phyloP scores from a whole-genome alignment of 2,329 filamentous ascomycete genomes.

The Diaporthe vaccinii region DNA sequence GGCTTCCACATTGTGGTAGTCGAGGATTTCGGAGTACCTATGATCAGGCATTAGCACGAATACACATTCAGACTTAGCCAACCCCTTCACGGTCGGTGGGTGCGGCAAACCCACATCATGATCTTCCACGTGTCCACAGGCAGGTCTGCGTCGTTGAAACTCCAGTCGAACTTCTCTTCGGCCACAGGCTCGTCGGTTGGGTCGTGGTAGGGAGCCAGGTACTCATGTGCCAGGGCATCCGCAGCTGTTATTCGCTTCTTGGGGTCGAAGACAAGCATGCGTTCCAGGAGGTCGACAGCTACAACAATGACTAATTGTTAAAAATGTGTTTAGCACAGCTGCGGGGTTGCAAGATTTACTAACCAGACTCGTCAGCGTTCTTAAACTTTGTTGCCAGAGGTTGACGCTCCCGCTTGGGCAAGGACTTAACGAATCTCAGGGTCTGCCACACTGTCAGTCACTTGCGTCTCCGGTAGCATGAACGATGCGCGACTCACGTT shows the following conservation, averaged over 20 bases:
- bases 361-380: conserved; percentile 90
- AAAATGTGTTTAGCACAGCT: background rate
- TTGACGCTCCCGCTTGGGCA: conserved; percentile 93
- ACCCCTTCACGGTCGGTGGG: background rate
- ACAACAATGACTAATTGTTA: conserved; percentile 40
- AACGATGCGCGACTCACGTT: conserved; percentile 73
- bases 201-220: conserved; percentile 96
- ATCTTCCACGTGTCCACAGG: conserved; percentile 99
- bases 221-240: conserved; percentile 89
- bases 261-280: conserved; percentile 99
- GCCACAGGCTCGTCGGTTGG: conserved; percentile 95
- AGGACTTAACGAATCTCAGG: conserved; percentile 94
- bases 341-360: conserved; percentile 46
- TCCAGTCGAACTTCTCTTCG: conserved; percentile 99
- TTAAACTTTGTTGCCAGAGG: conserved; percentile 91
- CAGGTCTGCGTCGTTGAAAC: conserved; percentile 97
- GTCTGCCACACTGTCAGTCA: conserved; percentile 69
- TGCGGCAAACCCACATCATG: conserved; percentile 85
- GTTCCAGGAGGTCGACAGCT: conserved; percentile 95
- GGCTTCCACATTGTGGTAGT: conserved; percentile 94
- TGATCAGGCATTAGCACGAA: conserved; percentile 28
- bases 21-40: conserved; percentile 98
- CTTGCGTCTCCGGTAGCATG: background rate
- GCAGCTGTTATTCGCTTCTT: conserved; percentile 92
- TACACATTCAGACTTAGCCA: background rate